These are phyloP conservation scores for Taphrina pruni DNA, from an alignment of 1,139 yeast species.

Conservation along the genomic window DNA sequence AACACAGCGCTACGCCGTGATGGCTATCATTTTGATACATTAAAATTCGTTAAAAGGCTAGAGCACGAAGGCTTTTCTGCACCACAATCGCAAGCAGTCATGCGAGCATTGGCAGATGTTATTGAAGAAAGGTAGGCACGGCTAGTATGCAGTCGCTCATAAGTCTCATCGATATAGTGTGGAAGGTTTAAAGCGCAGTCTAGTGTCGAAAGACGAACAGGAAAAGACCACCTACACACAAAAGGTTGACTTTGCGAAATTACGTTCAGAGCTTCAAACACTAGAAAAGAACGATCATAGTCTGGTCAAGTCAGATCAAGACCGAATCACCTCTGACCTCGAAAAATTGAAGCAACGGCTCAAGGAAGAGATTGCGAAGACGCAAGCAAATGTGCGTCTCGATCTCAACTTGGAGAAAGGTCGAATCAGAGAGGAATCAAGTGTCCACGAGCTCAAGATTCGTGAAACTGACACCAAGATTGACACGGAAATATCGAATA, in stretches of 20 bases:
- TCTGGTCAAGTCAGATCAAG: constrained; percentile 83
- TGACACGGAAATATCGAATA: constrained; percentile 92
- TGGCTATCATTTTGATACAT: constrained; percentile 67
- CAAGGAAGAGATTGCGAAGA: constrained; percentile 89
- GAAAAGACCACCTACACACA: constrained; percentile 83
- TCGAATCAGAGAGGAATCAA: constrained; percentile 88
- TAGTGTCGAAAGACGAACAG: constrained; percentile 42
- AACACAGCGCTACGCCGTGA: neutral
- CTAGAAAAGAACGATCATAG: constrained; percentile 87
- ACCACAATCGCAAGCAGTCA: constrained; percentile 81
- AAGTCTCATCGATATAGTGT: constrained; percentile 16
- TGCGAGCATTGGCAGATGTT: constrained; percentile 74
- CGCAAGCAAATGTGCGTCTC: constrained; percentile 85
- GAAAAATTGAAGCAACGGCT: constrained; percentile 83
- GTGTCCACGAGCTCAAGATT: constrained; percentile 88
- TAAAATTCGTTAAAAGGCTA: constrained; percentile 71
- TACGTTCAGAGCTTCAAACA: constrained; percentile 86
- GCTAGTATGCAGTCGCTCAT: constrained; percentile 51
- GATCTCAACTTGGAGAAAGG: constrained; percentile 94
- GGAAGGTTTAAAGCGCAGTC: constrained; percentile 29
- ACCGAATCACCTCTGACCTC: constrained; percentile 78
- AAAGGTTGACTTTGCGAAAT: constrained; percentile 92
- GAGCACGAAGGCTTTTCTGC: constrained; percentile 73
- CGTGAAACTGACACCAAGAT: constrained; percentile 94
- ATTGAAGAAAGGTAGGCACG: constrained; percentile 61